Conservation (phyloP, 306 rosid species). For the Pueraria montana region DNA sequence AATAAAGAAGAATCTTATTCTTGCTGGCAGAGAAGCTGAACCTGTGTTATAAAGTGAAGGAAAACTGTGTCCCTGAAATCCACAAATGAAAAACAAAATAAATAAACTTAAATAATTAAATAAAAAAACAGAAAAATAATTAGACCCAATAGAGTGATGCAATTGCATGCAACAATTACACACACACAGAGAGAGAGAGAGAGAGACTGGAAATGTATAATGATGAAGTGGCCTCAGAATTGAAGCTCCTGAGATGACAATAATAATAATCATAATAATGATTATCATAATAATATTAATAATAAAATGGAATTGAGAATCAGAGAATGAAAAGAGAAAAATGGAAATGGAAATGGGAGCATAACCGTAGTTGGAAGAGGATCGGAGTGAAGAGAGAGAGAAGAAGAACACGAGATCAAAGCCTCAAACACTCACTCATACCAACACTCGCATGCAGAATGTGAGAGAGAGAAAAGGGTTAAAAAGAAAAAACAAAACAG, state of each 20-base stretch:
- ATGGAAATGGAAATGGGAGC: constrained; percentile 32
- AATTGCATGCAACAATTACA: constrained; percentile 34
- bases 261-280: background rate
- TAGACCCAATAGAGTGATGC: background rate
- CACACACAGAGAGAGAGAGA: background rate
- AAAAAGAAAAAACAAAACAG: background rate
- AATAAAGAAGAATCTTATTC: constrained; percentile 21
- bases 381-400: constrained; percentile 56
- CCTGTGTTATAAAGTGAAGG: constrained; percentile 50
- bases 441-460: background rate
- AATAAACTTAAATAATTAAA: background rate
- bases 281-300: background rate
- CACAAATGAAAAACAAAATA: background rate
- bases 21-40: constrained; percentile 37
- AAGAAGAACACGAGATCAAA: constrained; percentile 62
- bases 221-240: background rate
- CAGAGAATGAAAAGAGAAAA: background rate
- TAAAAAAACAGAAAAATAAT: background rate
- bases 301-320: background rate
- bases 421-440: constrained; percentile 2
- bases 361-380: constrained; percentile 56
- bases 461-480: background rate
- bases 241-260: background rate
- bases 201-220: background rate
- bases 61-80: constrained; percentile 59